A percentile compares a stretch with the other conserved stretches of the same genome.
These are phyloP conservation scores for Boletus huronensis DNA, from an alignment of 768 basidiomycete genomes.

Conservation along the genomic window DNA sequence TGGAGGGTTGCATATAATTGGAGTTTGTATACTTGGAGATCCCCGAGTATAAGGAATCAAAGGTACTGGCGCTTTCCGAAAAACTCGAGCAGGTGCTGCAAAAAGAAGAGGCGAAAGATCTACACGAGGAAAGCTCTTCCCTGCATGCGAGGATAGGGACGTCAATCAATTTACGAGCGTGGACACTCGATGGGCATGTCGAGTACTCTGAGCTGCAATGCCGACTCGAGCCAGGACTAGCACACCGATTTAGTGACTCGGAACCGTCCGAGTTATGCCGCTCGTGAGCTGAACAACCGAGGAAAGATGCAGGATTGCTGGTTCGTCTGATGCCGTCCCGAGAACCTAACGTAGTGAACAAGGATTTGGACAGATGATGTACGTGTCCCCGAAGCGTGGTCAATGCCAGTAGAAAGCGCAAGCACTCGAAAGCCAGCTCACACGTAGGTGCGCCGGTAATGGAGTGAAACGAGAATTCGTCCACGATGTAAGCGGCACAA, in stretches of 20 bases:
- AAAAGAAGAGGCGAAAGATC: conserved; percentile 11
- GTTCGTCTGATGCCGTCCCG: not conserved
- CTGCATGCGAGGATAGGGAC: not conserved
- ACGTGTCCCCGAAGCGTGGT: conserved; percentile 21
- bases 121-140: conserved; percentile 1
- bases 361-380: conserved; percentile 10
- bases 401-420: conserved; percentile 22
- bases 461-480: conserved; percentile 15
- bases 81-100: conserved; percentile 25
- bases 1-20: conserved; percentile 8
- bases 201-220: conserved; percentile 22
- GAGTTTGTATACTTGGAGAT: conserved; percentile 1
- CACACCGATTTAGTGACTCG: not conserved
- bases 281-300: not conserved
- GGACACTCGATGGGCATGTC: conserved; percentile 20
- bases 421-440: conserved; percentile 8
- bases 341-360: conserved; percentile 4
- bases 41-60: conserved; percentile 7
- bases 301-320: not conserved
- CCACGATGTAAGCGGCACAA: conserved; percentile 20
- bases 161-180: not conserved
- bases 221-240: conserved; percentile 6
- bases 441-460: conserved; percentile 1
- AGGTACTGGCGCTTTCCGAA: conserved; percentile 4
- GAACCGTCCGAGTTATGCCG: conserved; percentile 1